These are phyloP conservation scores for Talaromyces sp. DNA, from an alignment of 2,329 filamentous ascomycete species.

Conservation along the genomic window DNA sequence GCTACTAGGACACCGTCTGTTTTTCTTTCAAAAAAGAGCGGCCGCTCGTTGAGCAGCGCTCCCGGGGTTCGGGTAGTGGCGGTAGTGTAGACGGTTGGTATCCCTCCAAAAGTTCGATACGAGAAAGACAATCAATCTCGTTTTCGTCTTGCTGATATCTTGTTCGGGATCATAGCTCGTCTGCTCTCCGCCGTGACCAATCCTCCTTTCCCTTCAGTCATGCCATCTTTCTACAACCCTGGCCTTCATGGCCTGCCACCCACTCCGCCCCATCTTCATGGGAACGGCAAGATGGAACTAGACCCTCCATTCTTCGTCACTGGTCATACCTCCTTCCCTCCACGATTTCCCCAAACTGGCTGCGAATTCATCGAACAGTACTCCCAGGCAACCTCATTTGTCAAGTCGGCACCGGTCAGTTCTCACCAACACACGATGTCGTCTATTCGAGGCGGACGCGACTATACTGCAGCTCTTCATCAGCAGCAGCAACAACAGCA, in stretches of 20 bases:
- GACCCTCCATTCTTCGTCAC: constrained; percentile 42
- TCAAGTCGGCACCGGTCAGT: constrained; percentile 37
- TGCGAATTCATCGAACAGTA: constrained; percentile 49
- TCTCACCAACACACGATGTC: constrained; percentile 33
- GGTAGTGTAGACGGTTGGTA: constrained; percentile 46
- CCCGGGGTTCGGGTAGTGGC: constrained; percentile 36
- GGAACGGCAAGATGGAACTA: constrained; percentile 38
- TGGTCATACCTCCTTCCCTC: constrained; percentile 40
- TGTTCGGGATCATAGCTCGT: constrained; percentile 29
- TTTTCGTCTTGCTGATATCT: constrained; percentile 26
- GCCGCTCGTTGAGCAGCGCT: constrained; percentile 44
- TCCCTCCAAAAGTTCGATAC: constrained; percentile 16
- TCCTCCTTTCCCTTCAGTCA: constrained; percentile 27
- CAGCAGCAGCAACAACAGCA: constrained; percentile 21
- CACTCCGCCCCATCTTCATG: constrained; percentile 43
- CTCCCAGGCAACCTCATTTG: constrained; percentile 44
- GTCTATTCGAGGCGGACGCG: constrained; percentile 34
- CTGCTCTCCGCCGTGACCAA: constrained; percentile 40
- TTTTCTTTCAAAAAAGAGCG: constrained; percentile 35
- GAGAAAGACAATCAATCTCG: constrained; percentile 1
- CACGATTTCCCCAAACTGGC: constrained; percentile 45
- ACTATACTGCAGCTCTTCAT: constrained; percentile 28
- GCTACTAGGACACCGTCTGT: constrained; percentile 35
- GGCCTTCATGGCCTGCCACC: constrained; percentile 43
- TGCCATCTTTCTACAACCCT: constrained; percentile 46